A percentile compares a stretch with the other conserved stretches of the same genome.
These are phyloP conservation scores for Pilaira anomala DNA, from an alignment of 192 early-diverging fungal genomes.

Conservation along the genomic window DNA sequence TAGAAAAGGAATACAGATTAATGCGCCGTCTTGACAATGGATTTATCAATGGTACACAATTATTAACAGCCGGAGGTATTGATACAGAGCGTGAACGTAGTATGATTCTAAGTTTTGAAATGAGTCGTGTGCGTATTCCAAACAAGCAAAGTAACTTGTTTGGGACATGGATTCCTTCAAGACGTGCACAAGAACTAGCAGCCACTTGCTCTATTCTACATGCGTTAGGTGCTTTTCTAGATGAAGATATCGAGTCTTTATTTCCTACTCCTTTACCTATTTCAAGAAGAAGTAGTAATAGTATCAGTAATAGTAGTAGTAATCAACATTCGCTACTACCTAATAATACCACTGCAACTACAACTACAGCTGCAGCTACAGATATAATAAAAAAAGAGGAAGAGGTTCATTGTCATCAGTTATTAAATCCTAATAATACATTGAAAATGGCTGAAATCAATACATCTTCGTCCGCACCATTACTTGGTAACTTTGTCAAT, in stretches of 20 bases:
- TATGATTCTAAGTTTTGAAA: constrained; percentile 86
- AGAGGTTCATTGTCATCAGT: background rate
- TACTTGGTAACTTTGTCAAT: background rate
- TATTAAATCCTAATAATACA: too few relatives aligned
- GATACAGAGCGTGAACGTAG: constrained; percentile 82
- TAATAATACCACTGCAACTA: too few relatives aligned
- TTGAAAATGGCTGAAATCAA: too few relatives aligned
- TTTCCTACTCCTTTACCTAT: constrained; percentile 64
- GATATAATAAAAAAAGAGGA: background rate
- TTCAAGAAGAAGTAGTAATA: background rate
- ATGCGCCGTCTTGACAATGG: constrained; percentile 79
- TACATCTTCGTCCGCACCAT: too few relatives aligned
- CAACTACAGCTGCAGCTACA: too few relatives aligned
- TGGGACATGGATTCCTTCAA: constrained; percentile 92
- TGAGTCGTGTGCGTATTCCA: constrained; percentile 71
- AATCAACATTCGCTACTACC: background rate
- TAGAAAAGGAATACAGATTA: constrained; percentile 54
- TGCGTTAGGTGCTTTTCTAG: constrained; percentile 70
- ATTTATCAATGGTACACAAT: constrained; percentile 80
- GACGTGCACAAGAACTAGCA: constrained; percentile 79
- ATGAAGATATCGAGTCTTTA: constrained; percentile 67
- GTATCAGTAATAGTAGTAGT: background rate
- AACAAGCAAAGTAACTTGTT: constrained; percentile 67
- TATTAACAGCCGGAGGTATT: constrained; percentile 85
- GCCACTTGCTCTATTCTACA: constrained; percentile 78